phyloP scores from a whole-genome alignment of 441 rosid species.

The Eugenia klotzschiana region DNA sequence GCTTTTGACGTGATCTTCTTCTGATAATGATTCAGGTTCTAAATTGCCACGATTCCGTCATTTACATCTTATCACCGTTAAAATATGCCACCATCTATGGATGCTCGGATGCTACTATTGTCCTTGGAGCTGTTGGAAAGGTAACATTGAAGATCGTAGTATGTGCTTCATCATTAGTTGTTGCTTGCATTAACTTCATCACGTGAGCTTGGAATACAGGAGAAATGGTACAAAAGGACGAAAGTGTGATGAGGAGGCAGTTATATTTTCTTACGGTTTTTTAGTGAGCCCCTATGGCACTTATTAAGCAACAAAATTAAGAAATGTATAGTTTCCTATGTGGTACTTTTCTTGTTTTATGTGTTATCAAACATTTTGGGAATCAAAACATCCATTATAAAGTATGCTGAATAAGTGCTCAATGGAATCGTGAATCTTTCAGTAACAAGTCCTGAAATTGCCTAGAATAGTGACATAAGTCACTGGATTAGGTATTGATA shows the following conservation, averaged over 20 bases:
- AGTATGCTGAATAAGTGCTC: not conserved
- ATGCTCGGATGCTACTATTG: slow-evolving; percentile 90
- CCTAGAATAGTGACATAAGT: not conserved
- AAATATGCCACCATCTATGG: slow-evolving; percentile 89
- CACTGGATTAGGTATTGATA: not conserved
- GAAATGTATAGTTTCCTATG: not conserved
- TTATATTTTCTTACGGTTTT: not conserved
- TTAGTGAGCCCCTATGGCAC: not conserved
- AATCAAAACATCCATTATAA: not conserved
- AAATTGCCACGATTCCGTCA: slow-evolving; percentile 92
- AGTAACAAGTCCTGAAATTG: not conserved
- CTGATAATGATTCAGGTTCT: slow-evolving; percentile 40
- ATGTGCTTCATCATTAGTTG: not conserved
- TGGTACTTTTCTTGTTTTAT: not conserved
- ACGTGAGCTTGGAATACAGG: not conserved
- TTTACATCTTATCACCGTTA: slow-evolving; percentile 86
- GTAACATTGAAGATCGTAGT: slow-evolving; percentile 17
- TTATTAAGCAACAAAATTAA: not conserved
- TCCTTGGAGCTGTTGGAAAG: slow-evolving; percentile 99
- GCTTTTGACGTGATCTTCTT: not conserved
- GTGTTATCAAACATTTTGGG: not conserved
- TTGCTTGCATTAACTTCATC: not conserved
- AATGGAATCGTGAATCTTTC: not conserved
- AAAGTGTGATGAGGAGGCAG: not conserved
- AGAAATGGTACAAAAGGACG: not conserved